Conservation (phyloP, 2,329 filamentous ascomycete species). For the Penicillium sp. region DNA sequence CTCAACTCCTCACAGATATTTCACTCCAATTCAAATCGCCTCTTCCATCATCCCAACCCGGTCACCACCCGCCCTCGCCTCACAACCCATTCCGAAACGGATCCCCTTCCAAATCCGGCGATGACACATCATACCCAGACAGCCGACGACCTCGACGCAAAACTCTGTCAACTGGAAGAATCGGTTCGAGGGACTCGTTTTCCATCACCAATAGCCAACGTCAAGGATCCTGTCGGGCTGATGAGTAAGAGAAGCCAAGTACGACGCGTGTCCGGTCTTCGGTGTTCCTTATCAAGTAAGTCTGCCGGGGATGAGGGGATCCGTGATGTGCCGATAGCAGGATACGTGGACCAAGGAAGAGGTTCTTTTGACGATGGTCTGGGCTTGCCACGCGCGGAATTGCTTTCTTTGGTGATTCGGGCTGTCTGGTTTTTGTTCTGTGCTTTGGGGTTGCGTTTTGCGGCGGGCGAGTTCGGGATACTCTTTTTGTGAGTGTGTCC, state of each 20-base stretch:
- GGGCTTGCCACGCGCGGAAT: not conserved
- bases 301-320: too few species aligned
- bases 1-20: not conserved
- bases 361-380: not conserved
- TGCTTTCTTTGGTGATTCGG: not conserved
- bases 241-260: too few species aligned
- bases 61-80: not conserved
- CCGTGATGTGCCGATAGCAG: not conserved
- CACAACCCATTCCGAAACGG: not conserved
- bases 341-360: not conserved
- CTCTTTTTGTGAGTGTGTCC: not conserved
- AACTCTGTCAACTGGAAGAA: not conserved
- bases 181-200: not conserved
- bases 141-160: not conserved
- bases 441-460: not conserved
- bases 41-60: not conserved
- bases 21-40: not conserved
- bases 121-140: slow-evolving; percentile 3
- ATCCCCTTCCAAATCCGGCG: slow-evolving; percentile 12
- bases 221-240: too few species aligned
- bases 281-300: too few species aligned
- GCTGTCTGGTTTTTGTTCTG: not conserved
- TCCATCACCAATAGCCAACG: not conserved
- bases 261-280: too few species aligned
- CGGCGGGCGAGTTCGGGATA: not conserved